Percentiles rank a stretch among this genome's conserved stretches.
phyloP scores from a whole-genome alignment of 768 basidiomycete species.

The Boletus huronensis region DNA sequence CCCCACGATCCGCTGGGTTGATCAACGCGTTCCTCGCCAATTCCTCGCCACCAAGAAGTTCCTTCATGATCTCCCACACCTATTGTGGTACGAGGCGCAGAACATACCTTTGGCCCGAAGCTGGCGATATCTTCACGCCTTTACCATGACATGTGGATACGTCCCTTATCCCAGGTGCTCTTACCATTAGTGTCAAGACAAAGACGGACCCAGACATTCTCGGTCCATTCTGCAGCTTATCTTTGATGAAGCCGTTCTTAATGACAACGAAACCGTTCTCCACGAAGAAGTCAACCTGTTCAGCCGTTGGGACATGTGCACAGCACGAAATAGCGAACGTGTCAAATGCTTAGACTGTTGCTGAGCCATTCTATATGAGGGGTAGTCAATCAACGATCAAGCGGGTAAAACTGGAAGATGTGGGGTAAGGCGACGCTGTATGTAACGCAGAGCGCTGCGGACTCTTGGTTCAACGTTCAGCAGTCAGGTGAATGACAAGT shows the following conservation, averaged over 20 bases:
- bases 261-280: constrained; percentile 53
- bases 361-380: not conserved
- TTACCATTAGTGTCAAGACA: constrained; percentile 52
- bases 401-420: not conserved
- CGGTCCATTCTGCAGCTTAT: constrained; percentile 46
- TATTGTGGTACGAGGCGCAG: not conserved
- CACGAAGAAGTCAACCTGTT: constrained; percentile 52
- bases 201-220: constrained; percentile 50
- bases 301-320: constrained; percentile 28
- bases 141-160: constrained; percentile 55
- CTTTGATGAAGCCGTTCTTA: constrained; percentile 49
- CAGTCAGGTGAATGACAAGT: constrained; percentile 1
- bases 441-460: not conserved
- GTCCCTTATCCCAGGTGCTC: constrained; percentile 50
- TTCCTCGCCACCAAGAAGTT: constrained; percentile 5
- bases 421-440: not conserved
- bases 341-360: constrained; percentile 26
- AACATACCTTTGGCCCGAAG: constrained; percentile 49
- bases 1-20: not conserved
- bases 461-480: not conserved
- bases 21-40: not conserved
- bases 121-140: constrained; percentile 37
- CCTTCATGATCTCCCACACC: not conserved
- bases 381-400: not conserved
- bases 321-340: constrained; percentile 22